Evolutionary conservation across 306 rosid species (phyloP).

Genomic region (Ormosia semicastrata): DNA sequence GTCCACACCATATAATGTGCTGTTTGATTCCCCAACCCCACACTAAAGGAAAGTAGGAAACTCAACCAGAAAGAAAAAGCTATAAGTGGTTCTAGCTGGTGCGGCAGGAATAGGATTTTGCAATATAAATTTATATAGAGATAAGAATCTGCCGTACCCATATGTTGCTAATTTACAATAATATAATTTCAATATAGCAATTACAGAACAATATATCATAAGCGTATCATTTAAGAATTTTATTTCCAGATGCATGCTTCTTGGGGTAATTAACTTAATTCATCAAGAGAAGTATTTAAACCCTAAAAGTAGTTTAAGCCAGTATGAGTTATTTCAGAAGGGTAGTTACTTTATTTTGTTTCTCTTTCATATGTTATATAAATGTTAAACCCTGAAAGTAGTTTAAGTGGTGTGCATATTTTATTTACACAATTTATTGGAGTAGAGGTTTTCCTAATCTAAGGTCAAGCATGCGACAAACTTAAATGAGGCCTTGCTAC

Average conservation of each 20-base stretch:
- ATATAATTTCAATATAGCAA: no score
- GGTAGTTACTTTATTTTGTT: background rate
- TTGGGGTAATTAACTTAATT: background rate
- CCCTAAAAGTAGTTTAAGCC: background rate
- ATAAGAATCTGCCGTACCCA: background rate
- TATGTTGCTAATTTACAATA: background rate
- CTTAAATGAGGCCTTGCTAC: no score
- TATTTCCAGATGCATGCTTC: background rate
- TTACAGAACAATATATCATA: background rate
- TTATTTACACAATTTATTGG: no score
- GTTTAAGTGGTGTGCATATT: no score
- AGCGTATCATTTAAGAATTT: background rate
- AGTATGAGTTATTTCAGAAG: background rate
- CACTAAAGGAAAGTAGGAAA: background rate
- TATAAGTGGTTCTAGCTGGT: background rate
- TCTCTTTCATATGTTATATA: no score
- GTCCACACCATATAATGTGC: background rate
- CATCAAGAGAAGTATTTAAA: background rate
- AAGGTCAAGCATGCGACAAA: no score
- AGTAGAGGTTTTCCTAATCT: no score
- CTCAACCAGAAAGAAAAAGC: background rate
- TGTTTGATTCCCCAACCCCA: slow-evolving; percentile 1
- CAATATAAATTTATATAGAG: background rate
- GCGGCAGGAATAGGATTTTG: background rate
- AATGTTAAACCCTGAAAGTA: no score